Evolutionary conservation across 2,329 filamentous ascomycete genomes (phyloP), one percentile per base, ranked within the genome.

Genomic region (Coniella lustricola): DNA sequence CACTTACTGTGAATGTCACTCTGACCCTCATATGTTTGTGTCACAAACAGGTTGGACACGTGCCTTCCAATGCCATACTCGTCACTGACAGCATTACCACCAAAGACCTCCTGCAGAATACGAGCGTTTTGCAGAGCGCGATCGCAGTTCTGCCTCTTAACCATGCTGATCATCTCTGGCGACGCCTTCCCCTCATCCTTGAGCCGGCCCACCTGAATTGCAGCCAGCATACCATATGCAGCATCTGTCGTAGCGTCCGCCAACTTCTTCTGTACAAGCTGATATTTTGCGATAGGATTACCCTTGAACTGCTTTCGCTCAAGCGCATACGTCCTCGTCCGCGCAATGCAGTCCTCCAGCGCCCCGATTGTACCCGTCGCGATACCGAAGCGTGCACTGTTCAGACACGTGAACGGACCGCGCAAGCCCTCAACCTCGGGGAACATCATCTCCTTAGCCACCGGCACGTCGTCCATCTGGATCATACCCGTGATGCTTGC

Each of bases 401-500:
- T 98, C 55, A 98, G 76, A 64, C 93, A 98, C 54, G 85, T 85
- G 64, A 98, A 98, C 3, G 93, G 93, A 0, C 93, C 93, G 52
- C 72, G 79, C 29, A 98, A 74, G 4, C 93, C 93, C 64, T 95
- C 87, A 4, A 95, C 79, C 1, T 87, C 79, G 1, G 90, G 90
- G 60, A 98, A 90, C 90, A 98, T 95, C 70, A 96, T 95, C 58
- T 81, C 87, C 56, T 84, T 82, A 0, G 90, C 84, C 0, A 98
- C 89, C 1, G 93, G 91, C 56, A 87, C 90, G 54, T 86, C 82
- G 55, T 96, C 91, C 62, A 98, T 77, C 58, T 95, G 90, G 56
- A 98, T 96, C 93, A 97, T 97, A 49, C 93, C 93, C 1, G 93
- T 98, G 55, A 96, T 86, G 12, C 88, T 95, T 12, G 93, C 93